A percentile compares a stretch with the other conserved stretches of the same genome.
These are phyloP conservation scores for Aureobasidium uvarum DNA, from an alignment of 2,329 filamentous ascomycete species.

Conservation along the genomic window DNA sequence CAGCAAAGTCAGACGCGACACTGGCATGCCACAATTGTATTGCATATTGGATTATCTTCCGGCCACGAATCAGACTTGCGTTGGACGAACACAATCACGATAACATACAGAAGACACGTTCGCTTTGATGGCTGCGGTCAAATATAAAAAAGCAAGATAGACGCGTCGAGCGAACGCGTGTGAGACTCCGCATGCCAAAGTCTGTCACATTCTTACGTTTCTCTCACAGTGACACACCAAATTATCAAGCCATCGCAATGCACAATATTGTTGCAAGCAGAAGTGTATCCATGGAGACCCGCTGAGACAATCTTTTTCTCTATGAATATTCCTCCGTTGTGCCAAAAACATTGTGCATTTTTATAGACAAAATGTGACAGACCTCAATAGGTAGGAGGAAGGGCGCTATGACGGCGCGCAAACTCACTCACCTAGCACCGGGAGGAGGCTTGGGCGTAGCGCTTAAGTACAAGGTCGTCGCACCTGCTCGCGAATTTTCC, in stretches of 20 bases:
- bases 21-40: not conserved
- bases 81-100: not conserved
- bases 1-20: constrained; percentile 24
- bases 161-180: constrained; percentile 4
- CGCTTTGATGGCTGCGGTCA: not conserved
- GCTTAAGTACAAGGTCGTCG: too few species aligned
- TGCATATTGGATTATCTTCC: not conserved
- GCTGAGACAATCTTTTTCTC: not conserved
- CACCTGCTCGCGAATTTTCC: too few species aligned
- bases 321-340: not conserved
- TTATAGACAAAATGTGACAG: not conserved
- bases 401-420: too few species aligned
- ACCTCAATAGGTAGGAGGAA: too few species aligned
- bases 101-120: too few species aligned
- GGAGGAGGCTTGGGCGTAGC: too few species aligned
- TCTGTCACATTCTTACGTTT: not conserved
- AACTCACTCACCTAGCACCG: too few species aligned
- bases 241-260: not conserved
- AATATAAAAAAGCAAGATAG: not conserved
- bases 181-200: not conserved
- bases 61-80: not conserved
- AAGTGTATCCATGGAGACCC: not conserved
- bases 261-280: not conserved
- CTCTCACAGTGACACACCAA: not conserved
- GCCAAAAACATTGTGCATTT: not conserved